phyloP scores from a whole-genome alignment of 2,329 filamentous ascomycete species.

The Cladosporium sp. region DNA sequence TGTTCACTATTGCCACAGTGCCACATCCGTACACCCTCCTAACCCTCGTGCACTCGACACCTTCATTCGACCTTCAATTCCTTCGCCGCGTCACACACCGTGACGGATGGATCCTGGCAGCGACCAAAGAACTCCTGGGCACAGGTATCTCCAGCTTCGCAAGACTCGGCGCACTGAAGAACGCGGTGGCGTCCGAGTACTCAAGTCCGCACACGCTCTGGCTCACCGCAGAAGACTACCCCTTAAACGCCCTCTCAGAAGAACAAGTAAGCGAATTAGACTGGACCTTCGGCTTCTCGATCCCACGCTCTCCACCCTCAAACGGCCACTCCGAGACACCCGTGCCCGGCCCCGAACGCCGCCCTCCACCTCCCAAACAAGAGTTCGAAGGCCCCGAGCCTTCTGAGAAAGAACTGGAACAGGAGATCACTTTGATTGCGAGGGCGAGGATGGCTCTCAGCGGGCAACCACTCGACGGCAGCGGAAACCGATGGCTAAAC shows the following conservation, averaged over 20 bases:
- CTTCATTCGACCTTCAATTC: slow-evolving; percentile 46
- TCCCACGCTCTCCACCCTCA: slow-evolving; percentile 62
- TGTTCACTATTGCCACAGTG: slow-evolving; percentile 83
- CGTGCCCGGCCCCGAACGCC: slow-evolving; percentile 59
- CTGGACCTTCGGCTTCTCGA: slow-evolving; percentile 85
- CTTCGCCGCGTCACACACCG: slow-evolving; percentile 64
- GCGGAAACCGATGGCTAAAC: neutral
- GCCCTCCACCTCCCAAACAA: slow-evolving; percentile 51
- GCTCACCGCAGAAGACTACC: slow-evolving; percentile 70
- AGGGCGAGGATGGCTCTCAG: slow-evolving; percentile 46
- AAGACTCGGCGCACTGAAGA: slow-evolving; percentile 76
- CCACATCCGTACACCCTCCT: slow-evolving; percentile 88
- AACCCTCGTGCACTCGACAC: slow-evolving; percentile 61
- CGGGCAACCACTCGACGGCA: slow-evolving; percentile 6
- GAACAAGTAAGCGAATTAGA: slow-evolving; percentile 65
- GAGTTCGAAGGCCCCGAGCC: slow-evolving; percentile 54
- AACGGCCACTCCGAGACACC: slow-evolving; percentile 60
- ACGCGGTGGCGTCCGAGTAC: slow-evolving; percentile 71
- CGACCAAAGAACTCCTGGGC: slow-evolving; percentile 71
- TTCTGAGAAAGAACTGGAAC: slow-evolving; percentile 54
- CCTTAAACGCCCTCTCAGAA: slow-evolving; percentile 33
- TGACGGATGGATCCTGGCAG: slow-evolving; percentile 74
- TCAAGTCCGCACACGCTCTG: slow-evolving; percentile 70
- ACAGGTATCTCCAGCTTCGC: slow-evolving; percentile 62
- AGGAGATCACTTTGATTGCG: slow-evolving; percentile 59